Base-by-base conservation (phyloP, 495 filamentous ascomycete species). In the Trichoderma reesei region DNA sequence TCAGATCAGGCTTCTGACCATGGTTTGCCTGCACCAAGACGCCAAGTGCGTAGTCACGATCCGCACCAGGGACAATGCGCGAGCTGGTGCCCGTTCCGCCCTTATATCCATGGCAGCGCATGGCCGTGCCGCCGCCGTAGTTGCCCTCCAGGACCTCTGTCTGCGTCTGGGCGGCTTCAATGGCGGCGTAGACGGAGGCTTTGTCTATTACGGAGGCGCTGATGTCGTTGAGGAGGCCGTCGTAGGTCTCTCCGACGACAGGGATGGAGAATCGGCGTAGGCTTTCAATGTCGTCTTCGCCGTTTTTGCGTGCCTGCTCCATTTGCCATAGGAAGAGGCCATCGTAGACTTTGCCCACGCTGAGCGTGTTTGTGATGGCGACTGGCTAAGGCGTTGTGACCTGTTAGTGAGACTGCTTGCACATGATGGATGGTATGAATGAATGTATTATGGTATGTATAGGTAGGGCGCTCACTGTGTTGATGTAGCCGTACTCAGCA, bases 41-140 rank as follows among this genome's bases (percentile, higher is more conserved):
- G 6, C 69, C 69, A 20, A 71, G 60, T 1, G 66, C 68, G 44
- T 68, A 71, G 18, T 14, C 59, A 41, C 63, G 34, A 14, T 61
- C 64, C 2, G 7, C 16, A 1, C 66, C 68, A 41, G 65, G 64
- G 26, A 71, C 67, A 20, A 69, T 56, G 36, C 69, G 44, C 18
- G 69, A 71, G 60, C 68, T 69, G 1, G 68, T 71, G 10, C 69
- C 69, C 0, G 69, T 71, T 3, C 69, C 69, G 3, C 64, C 69
- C 37, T 67, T 67, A 56, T 69, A 71, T 64, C 65, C 67, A 60
- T 71, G 69, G 46, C 69, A 69, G 14, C 66, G 69, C 69, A 71
- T 71, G 1, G 65, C 64, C 14, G 69, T 66, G 42, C 69, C 69
- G 36, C 69, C 69, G 6, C 69, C 69, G 59, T 69, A 14, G 38